Conservation (phyloP, 78 protist genomes). For the Dictyostelium intermedium region DNA sequence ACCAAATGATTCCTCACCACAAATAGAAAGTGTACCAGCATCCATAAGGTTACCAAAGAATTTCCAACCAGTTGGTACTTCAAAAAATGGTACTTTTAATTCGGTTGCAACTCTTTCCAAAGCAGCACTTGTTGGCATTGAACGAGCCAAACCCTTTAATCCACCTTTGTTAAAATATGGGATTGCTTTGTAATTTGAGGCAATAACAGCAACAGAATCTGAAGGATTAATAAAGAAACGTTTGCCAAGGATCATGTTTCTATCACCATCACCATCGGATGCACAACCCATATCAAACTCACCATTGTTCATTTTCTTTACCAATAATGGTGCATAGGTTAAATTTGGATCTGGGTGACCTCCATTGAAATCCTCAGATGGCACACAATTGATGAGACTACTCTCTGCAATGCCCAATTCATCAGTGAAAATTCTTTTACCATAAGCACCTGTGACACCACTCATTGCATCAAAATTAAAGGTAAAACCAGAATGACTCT, state of each 20-base stretch:
- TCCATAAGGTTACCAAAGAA: constrained; percentile 99
- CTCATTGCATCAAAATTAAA: constrained; percentile 92
- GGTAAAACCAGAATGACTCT: constrained; percentile 71
- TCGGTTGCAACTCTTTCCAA: constrained; percentile 85
- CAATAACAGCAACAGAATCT: constrained; percentile 97
- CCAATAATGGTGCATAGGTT: constrained; percentile 96
- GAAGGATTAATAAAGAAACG: constrained; percentile 96
- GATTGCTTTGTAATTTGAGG: constrained; percentile 85
- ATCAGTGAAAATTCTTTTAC: constrained; percentile 87
- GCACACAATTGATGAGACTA: constrained; percentile 71
- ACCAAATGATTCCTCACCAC: constrained; percentile 99
- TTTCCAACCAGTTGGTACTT: constrained; percentile 99
- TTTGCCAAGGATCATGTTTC: constrained; percentile 97
- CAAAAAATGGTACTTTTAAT: constrained; percentile 71
- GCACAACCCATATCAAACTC: constrained; percentile 95
- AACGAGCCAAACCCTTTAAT: constrained; percentile 94
- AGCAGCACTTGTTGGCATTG: constrained; percentile 97
- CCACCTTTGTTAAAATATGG: constrained; percentile 88
- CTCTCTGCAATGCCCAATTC: constrained; percentile 89
- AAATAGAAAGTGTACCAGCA: constrained; percentile 81
- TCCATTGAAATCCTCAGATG: constrained; percentile 95
- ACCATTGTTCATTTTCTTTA: constrained; percentile 86
- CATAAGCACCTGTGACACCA: constrained; percentile 98
- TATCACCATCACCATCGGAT: constrained; percentile 98
- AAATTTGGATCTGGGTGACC: constrained; percentile 99